Evolutionary conservation across 495 filamentous ascomycete species (phyloP), one percentile per base, ranked within the genome.

Genomic region (Xylaria flabelliformis): DNA sequence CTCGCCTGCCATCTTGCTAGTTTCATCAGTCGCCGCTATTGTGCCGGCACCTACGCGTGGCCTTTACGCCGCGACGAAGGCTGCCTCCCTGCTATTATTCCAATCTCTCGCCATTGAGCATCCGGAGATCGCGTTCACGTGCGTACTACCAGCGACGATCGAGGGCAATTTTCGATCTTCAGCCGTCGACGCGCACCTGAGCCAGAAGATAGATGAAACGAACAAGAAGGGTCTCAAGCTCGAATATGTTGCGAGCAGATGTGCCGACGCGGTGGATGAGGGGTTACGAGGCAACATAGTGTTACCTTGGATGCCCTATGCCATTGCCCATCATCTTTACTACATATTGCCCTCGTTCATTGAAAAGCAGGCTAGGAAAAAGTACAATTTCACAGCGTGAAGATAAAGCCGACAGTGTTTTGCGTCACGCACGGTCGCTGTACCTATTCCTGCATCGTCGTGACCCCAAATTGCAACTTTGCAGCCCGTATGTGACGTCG

Each of bases 21-120:
- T 77, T 39, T 77, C 75, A 17, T 80, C 78, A 0, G 32, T 80
- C 32, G 78, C 78, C 1, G 78, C 78, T 3, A 67, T 80, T 12
- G 59, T 80, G 12, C 78, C 78, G 44, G 77, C 78, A 29, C 78
- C 78, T 13, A 80, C 78, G 8, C 77, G 78, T 3, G 78, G 72
- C 13, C 55, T 80, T 12, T 80, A 80, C 64, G 77, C 72, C 17
- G 76, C 77, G 34, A 77, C 77, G 15, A 80, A 80, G 66, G 78
- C 78, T 1, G 77, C 78, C 3, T 76, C 77, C 2, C 65, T 80
- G 44, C 74, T 76, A 2, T 53, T 80, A 8, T 80, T 77, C 56
- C 78, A 80, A 44, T 76, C 77, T 1, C 74, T 80, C 42, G 76
- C 78, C 36, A 79, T 80, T 65, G 78, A 80, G 48, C 77, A 80